Evolutionary conservation across 2,329 filamentous ascomycete genomes (phyloP), one percentile per base, ranked within the genome.

Genomic region (Claviceps monticola): DNA sequence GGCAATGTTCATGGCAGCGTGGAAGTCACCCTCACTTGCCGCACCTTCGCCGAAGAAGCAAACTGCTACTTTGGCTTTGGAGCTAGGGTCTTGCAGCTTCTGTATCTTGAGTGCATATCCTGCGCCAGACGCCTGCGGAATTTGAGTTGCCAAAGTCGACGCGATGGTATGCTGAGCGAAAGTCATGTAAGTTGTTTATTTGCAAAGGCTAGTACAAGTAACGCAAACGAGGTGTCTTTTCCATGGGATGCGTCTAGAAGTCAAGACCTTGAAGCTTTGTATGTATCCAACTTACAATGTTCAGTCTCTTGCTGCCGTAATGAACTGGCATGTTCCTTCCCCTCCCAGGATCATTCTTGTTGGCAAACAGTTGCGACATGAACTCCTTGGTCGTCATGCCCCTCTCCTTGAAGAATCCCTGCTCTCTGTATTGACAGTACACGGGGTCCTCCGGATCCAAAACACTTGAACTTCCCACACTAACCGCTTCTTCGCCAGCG

Each of bases 321-420:
- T 98, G 93, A 14, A 97, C 87, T 0, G 93, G 93, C 93, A 98
- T 98, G 62, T 95, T 97, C 56, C 91, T 81, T 1, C 90, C 93
- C 54, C 76, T 78, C 1, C 91, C 90, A 0, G 75, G 68, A 60
- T 98, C 93, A 56, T 88, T 79, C 51, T 73, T 78, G 63, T 95
- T 97, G 19, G 90, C 82, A 69, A 97, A 96, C 8, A 98, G 71
- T 66, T 98, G 93, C 60, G 81, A 85, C 93, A 98, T 97, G 63
- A 97, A 97, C 54, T 97, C 82, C 47, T 83, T 81, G 46, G 94
- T 74, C 0, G 81, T 86, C 65, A 91, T 96, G 3, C 93, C 93
- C 39, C 93, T 81, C 66, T 96, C 86, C 57, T 86, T 79, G 65
- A 95, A 93, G 5, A 96, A 86, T 1, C 93, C 93, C 45, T 91